Percentiles rank a stretch among this genome's conserved stretches.
Conservation (phyloP, 2,329 filamentous ascomycete genomes). For the Paecilomyces variotii region DNA sequence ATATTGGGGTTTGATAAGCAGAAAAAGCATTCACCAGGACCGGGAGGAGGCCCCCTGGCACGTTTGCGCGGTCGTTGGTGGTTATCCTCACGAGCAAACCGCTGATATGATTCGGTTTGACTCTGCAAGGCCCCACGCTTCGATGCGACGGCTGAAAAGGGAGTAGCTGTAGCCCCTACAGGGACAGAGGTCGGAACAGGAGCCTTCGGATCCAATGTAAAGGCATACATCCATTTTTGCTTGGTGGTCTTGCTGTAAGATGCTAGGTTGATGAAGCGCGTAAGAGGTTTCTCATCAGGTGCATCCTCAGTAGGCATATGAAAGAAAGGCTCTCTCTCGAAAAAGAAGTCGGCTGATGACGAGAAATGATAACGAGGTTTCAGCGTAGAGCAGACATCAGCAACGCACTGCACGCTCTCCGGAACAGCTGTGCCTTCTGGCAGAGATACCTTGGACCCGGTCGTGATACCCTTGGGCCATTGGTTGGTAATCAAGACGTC, state of each 20-base stretch:
- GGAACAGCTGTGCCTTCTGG: constrained; percentile 47
- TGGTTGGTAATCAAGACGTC: constrained; percentile 82
- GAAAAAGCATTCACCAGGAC: constrained; percentile 84
- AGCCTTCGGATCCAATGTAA: constrained; percentile 58
- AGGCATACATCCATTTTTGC: constrained; percentile 56
- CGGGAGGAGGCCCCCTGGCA: constrained; percentile 43
- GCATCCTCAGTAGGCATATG: constrained; percentile 49
- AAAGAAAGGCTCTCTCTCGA: constrained; percentile 88
- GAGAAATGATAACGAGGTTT: constrained; percentile 92
- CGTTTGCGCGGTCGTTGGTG: constrained; percentile 33
- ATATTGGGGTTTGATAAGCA: constrained; percentile 82
- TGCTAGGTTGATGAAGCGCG: constrained; percentile 85
- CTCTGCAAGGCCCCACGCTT: constrained; percentile 49
- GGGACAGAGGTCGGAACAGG: constrained; percentile 57
- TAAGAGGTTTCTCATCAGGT: constrained; percentile 54
- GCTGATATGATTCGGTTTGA: constrained; percentile 28
- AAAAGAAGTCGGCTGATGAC: constrained; percentile 62
- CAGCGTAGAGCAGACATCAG: constrained; percentile 67
- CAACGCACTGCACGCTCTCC: constrained; percentile 56
- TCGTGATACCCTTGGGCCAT: constrained; percentile 71
- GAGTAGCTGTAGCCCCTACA: constrained; percentile 64
- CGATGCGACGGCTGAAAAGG: constrained; percentile 44
- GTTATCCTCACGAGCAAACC: constrained; percentile 32
- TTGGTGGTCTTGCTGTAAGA: constrained; percentile 67
- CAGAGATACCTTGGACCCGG: constrained; percentile 58